Conservation (phyloP, 495 filamentous ascomycete genomes). For the Haplographium delicatum region DNA sequence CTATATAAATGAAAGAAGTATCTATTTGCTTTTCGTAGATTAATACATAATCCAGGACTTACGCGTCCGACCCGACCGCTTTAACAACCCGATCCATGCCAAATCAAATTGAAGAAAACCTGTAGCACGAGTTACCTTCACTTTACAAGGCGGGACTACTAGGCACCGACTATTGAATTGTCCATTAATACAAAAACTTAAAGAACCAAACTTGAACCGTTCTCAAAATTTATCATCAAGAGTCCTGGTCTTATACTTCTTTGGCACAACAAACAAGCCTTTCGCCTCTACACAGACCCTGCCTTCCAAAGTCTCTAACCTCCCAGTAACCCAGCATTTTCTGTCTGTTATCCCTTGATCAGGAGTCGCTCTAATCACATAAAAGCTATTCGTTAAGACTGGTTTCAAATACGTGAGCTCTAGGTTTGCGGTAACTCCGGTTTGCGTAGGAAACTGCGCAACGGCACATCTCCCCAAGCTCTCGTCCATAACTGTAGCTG, state of each 20-base stretch:
- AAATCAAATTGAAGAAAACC: no score
- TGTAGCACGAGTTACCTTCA: no score
- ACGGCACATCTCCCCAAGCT: constrained; percentile 49
- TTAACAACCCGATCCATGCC: no score
- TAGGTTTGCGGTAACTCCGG: constrained; percentile 60
- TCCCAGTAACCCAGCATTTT: constrained; percentile 56
- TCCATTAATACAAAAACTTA: no score
- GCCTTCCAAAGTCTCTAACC: constrained; percentile 48
- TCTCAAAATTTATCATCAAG: constrained; percentile 1
- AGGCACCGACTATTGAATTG: no score
- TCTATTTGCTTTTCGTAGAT: no score
- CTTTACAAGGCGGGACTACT: no score
- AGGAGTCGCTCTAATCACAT: constrained; percentile 53
- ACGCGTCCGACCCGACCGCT: no score
- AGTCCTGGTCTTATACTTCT: constrained; percentile 5
- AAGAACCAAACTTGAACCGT: no score
- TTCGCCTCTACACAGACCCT: constrained; percentile 49
- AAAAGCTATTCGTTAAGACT: constrained; percentile 54
- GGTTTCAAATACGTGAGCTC: constrained; percentile 57
- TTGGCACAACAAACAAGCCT: constrained; percentile 55
- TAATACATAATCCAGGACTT: no score
- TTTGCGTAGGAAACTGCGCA: constrained; percentile 26
- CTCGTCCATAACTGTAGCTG: constrained; percentile 72
- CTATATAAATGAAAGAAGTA: no score
- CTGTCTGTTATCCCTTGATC: constrained; percentile 47